Evolutionary conservation across 2,329 filamentous ascomycete genomes (phyloP).

Genomic region (Ophiocordyceps camponoti-saundersi): DNA sequence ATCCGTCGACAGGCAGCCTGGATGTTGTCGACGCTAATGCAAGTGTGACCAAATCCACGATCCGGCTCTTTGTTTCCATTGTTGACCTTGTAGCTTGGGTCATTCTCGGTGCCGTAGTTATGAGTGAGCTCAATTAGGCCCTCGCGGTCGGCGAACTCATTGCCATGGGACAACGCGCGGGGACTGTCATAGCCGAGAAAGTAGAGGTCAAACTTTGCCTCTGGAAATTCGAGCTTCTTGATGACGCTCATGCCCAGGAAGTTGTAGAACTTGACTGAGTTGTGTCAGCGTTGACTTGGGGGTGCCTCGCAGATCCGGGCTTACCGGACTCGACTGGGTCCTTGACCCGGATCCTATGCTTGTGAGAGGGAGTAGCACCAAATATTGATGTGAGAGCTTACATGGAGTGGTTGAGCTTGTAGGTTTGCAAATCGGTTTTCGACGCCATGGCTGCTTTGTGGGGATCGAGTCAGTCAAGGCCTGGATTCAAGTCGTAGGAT

Average conservation of each 20-base stretch:
- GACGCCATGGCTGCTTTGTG: conserved; percentile 36
- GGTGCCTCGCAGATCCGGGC: conserved; percentile 4
- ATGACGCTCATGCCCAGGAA: conserved; percentile 77
- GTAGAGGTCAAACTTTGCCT: conserved; percentile 88
- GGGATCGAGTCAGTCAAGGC: neutral
- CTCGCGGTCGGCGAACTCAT: conserved; percentile 63
- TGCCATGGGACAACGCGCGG: conserved; percentile 54
- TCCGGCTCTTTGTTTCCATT: conserved; percentile 87
- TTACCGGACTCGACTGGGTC: conserved; percentile 67
- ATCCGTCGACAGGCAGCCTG: conserved; percentile 80
- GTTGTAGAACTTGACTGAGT: conserved; percentile 75
- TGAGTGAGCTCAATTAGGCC: conserved; percentile 76
- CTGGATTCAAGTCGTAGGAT: neutral
- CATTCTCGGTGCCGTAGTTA: conserved; percentile 78
- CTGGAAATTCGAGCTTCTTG: conserved; percentile 65
- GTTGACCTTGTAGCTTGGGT: conserved; percentile 61
- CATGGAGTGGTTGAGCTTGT: conserved; percentile 88
- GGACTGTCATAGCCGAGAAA: conserved; percentile 81
- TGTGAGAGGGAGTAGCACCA: conserved; percentile 2
- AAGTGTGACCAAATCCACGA: conserved; percentile 73
- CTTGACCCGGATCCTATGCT: conserved; percentile 70
- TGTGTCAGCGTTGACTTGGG: neutral
- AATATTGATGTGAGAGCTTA: conserved; percentile 13
- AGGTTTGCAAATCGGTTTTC: conserved; percentile 56
- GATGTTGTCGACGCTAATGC: conserved; percentile 68